A percentile compares a stretch with the other conserved stretches of the same genome.
phyloP scores from a whole-genome alignment of 768 basidiomycete species.

The Calocybe gangraenosa region DNA sequence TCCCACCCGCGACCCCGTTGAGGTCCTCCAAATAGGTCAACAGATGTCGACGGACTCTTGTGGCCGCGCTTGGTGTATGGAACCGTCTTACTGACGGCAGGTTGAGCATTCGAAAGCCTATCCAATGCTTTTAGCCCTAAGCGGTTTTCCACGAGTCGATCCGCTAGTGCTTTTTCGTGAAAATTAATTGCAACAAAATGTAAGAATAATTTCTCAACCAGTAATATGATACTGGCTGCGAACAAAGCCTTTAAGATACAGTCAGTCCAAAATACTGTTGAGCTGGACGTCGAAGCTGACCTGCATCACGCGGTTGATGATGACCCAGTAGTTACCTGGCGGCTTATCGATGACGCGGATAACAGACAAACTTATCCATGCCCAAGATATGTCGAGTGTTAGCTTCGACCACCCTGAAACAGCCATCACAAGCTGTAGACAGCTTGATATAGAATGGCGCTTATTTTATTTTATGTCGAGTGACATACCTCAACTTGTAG shows the following conservation, averaged over 20 bases:
- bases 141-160: slow-evolving; percentile 67
- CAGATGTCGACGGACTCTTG: slow-evolving; percentile 33
- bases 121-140: slow-evolving; percentile 69
- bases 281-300: slow-evolving; percentile 26
- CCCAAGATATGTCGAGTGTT: slow-evolving; percentile 60
- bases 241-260: slow-evolving; percentile 37
- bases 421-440: slow-evolving; percentile 54
- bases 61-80: slow-evolving; percentile 43
- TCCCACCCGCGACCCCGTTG: slow-evolving; percentile 12
- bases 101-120: slow-evolving; percentile 63
- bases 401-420: slow-evolving; percentile 72
- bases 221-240: slow-evolving; percentile 36
- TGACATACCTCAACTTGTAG: slow-evolving; percentile 60
- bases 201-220: slow-evolving; percentile 53
- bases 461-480: background rate
- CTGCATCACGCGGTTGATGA: slow-evolving; percentile 70
- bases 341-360: slow-evolving; percentile 56
- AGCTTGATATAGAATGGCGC: background rate
- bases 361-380: slow-evolving; percentile 70
- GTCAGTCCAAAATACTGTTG: background rate
- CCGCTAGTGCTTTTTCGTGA: slow-evolving; percentile 71
- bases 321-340: slow-evolving; percentile 61
- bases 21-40: slow-evolving; percentile 24
- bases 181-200: slow-evolving; percentile 80
- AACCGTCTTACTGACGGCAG: slow-evolving; percentile 31